phyloP scores from a whole-genome alignment of 2,329 filamentous ascomycete genomes.

The Pseudopyrenochaeta lycopersici region DNA sequence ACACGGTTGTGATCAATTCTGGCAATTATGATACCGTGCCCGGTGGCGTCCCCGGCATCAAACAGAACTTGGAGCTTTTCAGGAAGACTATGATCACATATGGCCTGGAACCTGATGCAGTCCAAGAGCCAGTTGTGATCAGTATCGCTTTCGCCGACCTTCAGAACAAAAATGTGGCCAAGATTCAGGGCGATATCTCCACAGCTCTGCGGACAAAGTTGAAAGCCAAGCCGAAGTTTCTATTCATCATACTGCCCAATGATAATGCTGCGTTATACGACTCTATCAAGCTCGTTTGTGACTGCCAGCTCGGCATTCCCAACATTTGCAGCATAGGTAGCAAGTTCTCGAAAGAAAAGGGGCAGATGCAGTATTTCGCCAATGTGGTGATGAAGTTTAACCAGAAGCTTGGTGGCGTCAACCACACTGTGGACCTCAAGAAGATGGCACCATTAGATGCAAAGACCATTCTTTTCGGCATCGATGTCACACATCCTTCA shows the following conservation, averaged over 20 bases:
- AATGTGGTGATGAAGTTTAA: conserved; percentile 68
- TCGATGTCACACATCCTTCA: conserved; percentile 91
- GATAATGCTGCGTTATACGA: conserved; percentile 42
- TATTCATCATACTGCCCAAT: conserved; percentile 42
- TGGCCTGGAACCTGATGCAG: conserved; percentile 30
- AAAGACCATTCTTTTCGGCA: conserved; percentile 85
- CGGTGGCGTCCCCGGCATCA: conserved; percentile 21
- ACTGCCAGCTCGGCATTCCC: conserved; percentile 69
- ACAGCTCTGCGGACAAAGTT: conserved; percentile 55
- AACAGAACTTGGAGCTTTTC: conserved; percentile 22
- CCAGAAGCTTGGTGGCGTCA: conserved; percentile 65
- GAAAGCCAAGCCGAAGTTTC: conserved; percentile 39
- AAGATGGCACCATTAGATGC: conserved; percentile 68
- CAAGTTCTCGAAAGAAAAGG: conserved; percentile 57
- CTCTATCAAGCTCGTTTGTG: conserved; percentile 73
- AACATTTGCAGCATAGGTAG: conserved; percentile 72
- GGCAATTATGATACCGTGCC: conserved; percentile 24
- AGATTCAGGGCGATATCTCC: conserved; percentile 69
- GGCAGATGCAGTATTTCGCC: conserved; percentile 45
- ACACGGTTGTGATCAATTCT: conserved; percentile 41
- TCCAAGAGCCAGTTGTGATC: conserved; percentile 16
- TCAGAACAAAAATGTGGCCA: conserved; percentile 46
- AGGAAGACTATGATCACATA: conserved; percentile 26
- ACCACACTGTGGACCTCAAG: conserved; percentile 63
- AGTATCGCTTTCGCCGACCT: conserved; percentile 17